Base-by-base conservation (phyloP, 768 basidiomycete genomes). In the Tylopilus subfusipes region DNA sequence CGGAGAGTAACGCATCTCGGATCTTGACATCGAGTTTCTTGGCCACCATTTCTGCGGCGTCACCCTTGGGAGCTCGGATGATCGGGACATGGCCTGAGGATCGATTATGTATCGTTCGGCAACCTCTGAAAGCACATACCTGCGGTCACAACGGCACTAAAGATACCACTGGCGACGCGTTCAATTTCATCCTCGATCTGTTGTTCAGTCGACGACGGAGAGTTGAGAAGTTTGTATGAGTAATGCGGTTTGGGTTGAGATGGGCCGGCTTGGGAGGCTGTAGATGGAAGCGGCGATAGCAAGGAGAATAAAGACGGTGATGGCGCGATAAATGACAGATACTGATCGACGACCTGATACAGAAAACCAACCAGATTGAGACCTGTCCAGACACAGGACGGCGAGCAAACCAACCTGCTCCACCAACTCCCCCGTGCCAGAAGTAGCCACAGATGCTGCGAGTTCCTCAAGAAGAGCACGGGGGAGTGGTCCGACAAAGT, bases 11-110 rank as follows among this genome's bases (percentile, higher is more conserved):
- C 59, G 86, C 83, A 66, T 98, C 96, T 47, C 96, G 78, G 62
- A 98, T 87, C 72, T 92, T 93, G 14, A 84, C 81, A 64, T 99
- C 97, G 12, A 99, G 78, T 69, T 92, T 97, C 73, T 93, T 88
- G 10, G 95, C 95, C n/a, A 98, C 86, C 95, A 98, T 97, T 72
- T 99, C 97, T 19, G 95, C 97, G 5, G 97, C 97, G 70, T 98
- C 98, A 1, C 96, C 96, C 69, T 88, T 78, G 21, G 97, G 97
- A 53, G 90, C 87, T 30, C 97, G 87, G 55, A 99, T 98, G 66
- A 94, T 89, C 11, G 97, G 97, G 21, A 96, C 88, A 62, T 92
- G 88, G 2, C 90, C 93, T 93, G 52, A 50, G 24, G n/a, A 31
- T 47, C 30, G 12, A 48, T 52, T 46, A 47, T 48, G 36, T 48